phyloP scores from a whole-genome alignment of 352 stramenopile genomes.

The Phytophthora agathidicida region DNA sequence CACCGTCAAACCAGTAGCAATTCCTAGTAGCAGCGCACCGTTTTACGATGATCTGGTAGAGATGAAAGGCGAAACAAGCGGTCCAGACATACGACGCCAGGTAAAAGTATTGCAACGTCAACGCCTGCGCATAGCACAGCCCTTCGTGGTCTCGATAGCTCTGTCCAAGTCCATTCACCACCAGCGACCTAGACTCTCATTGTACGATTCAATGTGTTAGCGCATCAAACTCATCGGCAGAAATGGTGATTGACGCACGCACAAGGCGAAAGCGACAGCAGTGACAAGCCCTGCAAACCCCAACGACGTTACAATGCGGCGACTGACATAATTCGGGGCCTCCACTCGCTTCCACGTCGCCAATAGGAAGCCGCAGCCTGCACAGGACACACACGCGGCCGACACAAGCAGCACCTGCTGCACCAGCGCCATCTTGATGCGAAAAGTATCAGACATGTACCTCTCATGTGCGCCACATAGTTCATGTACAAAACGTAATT shows the following conservation, averaged over 20 bases:
- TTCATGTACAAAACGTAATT: not conserved
- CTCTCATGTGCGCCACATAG: constrained; percentile 6
- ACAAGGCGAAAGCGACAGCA: constrained; percentile 70
- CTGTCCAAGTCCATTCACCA: constrained; percentile 57
- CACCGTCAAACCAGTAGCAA: not conserved
- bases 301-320: constrained; percentile 74
- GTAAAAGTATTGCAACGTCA: constrained; percentile 83
- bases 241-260: constrained; percentile 9
- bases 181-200: constrained; percentile 46
- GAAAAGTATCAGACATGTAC: constrained; percentile 12
- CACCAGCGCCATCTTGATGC: constrained; percentile 29
- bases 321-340: constrained; percentile 70
- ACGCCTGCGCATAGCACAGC: constrained; percentile 71
- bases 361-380: constrained; percentile 74
- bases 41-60: constrained; percentile 89
- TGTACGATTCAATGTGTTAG: not conserved
- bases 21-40: constrained; percentile 27
- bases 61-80: constrained; percentile 83
- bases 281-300: constrained; percentile 65
- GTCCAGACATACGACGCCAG: constrained; percentile 87
- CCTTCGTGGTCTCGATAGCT: constrained; percentile 51
- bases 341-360: constrained; percentile 72
- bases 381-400: constrained; percentile 62
- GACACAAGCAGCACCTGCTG: constrained; percentile 60
- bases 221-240: not conserved